These are phyloP conservation scores for Nakazawaea siamensis DNA, from an alignment of 805 yeast genomes.

Conservation along the genomic window DNA sequence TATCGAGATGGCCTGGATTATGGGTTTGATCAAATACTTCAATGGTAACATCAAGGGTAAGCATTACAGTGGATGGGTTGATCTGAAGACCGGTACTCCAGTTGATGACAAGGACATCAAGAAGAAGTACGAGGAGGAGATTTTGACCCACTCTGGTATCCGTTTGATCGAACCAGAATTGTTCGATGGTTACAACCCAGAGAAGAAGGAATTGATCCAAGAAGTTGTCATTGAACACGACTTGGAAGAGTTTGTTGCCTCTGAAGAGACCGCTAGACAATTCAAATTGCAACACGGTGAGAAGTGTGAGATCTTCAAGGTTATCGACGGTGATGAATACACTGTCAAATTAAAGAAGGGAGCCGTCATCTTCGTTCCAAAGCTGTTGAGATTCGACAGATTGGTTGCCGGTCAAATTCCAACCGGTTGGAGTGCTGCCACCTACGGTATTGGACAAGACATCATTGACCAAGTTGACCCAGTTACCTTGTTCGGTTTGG, in stretches of 20 bases:
- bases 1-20: slow-evolving; percentile 99
- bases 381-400: slow-evolving; percentile 68
- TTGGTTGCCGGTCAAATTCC: slow-evolving; percentile 92
- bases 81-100: slow-evolving; percentile 84
- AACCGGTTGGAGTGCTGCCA: slow-evolving; percentile 95
- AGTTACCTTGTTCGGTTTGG: slow-evolving; percentile 85
- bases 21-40: slow-evolving; percentile 95
- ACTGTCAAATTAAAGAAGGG: slow-evolving; percentile 89
- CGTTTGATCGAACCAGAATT: slow-evolving; percentile 95
- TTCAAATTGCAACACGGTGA: slow-evolving; percentile 93
- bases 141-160: slow-evolving; percentile 92
- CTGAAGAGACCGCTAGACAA: slow-evolving; percentile 91
- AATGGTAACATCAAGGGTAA: slow-evolving; percentile 84
- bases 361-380: slow-evolving; percentile 84
- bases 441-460: slow-evolving; percentile 93
- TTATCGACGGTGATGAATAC: slow-evolving; percentile 86
- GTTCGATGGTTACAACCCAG: slow-evolving; percentile 90
- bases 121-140: slow-evolving; percentile 80
- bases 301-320: slow-evolving; percentile 83
- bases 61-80: slow-evolving; percentile 97
- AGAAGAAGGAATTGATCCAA: slow-evolving; percentile 86
- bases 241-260: slow-evolving; percentile 90
- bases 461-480: slow-evolving; percentile 93
- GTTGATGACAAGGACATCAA: slow-evolving; percentile 94
- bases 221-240: slow-evolving; percentile 97